phyloP scores from a whole-genome alignment of 2,329 filamentous ascomycete species.

The Aspergillus luchuensis region DNA sequence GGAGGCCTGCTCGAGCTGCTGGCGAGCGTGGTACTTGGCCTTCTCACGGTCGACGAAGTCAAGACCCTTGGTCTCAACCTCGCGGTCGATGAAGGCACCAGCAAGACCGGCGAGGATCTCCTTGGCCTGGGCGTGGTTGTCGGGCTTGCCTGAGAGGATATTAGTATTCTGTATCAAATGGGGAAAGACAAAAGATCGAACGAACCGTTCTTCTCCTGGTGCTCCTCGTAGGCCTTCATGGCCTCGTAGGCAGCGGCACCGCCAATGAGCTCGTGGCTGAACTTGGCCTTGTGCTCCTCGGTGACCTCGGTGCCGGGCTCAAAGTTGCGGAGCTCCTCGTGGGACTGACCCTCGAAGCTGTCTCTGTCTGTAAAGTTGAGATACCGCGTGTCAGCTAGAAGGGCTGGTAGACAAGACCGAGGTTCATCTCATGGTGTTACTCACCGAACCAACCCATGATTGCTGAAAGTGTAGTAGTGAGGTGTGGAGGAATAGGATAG shows the following conservation, averaged over 20 bases:
- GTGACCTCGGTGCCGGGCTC: background rate
- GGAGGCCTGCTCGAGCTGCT: too few species aligned
- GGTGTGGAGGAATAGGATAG: background rate
- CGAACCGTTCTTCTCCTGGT: constrained; percentile 67
- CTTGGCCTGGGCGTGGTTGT: constrained; percentile 73
- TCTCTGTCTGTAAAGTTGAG: too few species aligned
- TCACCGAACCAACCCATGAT: constrained; percentile 23
- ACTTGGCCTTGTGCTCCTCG: constrained; percentile 58
- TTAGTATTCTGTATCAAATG: background rate
- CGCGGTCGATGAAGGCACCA: constrained; percentile 75
- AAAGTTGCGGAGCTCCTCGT: too few species aligned
- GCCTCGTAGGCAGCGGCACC: constrained; percentile 77
- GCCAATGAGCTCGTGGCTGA: constrained; percentile 73
- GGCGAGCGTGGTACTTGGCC: too few species aligned
- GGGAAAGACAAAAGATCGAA: background rate
- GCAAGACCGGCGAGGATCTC: constrained; percentile 74
- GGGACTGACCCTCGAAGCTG: too few species aligned
- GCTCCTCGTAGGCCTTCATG: constrained; percentile 77
- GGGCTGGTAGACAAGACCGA: background rate
- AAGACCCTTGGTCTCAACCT: constrained; percentile 66
- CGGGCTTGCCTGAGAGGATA: constrained; percentile 59
- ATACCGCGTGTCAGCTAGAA: too few species aligned
- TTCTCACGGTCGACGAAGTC: too few species aligned
- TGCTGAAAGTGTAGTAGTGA: constrained; percentile 6
- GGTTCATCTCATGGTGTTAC: background rate